Evolutionary conservation across 139 green algal genomes (phyloP).

Genomic region (Asterochloris sp.): DNA sequence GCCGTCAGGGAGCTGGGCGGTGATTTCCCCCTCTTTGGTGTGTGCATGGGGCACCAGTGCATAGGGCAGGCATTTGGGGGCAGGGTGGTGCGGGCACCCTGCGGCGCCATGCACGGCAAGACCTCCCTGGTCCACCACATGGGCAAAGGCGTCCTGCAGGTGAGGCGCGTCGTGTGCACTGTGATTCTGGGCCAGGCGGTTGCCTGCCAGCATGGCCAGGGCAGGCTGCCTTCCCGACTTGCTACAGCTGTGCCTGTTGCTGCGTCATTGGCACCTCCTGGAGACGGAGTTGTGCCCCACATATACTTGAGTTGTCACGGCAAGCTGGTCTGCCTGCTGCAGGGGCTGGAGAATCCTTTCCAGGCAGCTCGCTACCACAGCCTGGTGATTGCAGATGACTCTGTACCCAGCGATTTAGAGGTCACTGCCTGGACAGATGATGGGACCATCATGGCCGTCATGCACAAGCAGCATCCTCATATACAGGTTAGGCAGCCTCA

Average conservation of each 20-base stretch:
- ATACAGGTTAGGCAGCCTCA: conserved; percentile 46
- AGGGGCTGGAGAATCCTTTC: conserved; percentile 76
- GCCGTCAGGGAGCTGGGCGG: conserved; percentile 75
- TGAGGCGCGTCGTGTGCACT: background rate
- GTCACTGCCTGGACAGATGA: conserved; percentile 97
- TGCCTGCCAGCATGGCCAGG: background rate
- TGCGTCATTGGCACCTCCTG: too few species aligned
- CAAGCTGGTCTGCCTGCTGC: background rate
- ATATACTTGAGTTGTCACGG: too few species aligned
- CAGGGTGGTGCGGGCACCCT: conserved; percentile 82
- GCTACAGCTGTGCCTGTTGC: background rate
- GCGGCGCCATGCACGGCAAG: conserved; percentile 97
- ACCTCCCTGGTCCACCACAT: conserved; percentile 87
- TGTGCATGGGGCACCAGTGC: conserved; percentile 99
- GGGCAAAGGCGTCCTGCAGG: conserved; percentile 65
- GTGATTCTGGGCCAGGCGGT: background rate
- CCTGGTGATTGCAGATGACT: conserved; percentile 91
- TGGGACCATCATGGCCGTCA: conserved; percentile 94
- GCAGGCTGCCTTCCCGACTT: too few species aligned
- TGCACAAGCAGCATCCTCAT: conserved; percentile 75
- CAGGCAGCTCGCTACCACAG: conserved; percentile 85
- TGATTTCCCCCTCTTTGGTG: conserved; percentile 90
- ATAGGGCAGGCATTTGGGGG: conserved; percentile 88
- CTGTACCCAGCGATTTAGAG: conserved; percentile 88
- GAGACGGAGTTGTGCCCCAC: too few species aligned